Evolutionary conservation across 306 rosid species (phyloP), one percentile per base, ranked within the genome.

Genomic region (Casuarina equisetifolia): DNA sequence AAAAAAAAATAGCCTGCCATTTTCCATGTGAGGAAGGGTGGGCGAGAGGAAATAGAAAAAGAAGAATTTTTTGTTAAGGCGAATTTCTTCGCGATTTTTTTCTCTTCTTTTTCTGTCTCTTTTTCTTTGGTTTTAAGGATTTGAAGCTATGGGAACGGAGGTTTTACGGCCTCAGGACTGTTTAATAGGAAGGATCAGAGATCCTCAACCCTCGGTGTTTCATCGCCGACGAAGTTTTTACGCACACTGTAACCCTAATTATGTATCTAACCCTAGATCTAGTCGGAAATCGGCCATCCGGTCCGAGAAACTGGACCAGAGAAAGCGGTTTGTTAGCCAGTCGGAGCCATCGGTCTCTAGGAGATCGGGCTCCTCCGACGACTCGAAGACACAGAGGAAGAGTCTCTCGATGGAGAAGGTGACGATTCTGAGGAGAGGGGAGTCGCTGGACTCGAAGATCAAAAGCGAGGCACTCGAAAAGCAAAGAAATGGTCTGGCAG

Each of bases 81-180:
- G 78, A 39, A 76, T 83, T 72, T 81, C 84, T 75, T 45, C 8
- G 13, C 38, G 40, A 54, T 48, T 17, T 20, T 68, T 36, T 11
- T 25, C 17, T 9, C 13, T 25, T 76, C 12, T 44, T 32, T 36
- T 32, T 78, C 6, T 78, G 25, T 2, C 0, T 6, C 53, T 44
- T 9, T 9, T 7, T 2, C 1, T 59, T 10, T 64, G 1, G 35
- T 20, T 19, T 46, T 42, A 3, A 64, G n/a, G 36, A 3, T 57
- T 82, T 79, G 67, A n/a, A 5, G 12, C 17, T 61, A 95, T 95
- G 99, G 99, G 90, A 32, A 95, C 97, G 1, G 97, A 91, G 85
- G 80, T 95, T 70, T 76, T 95, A 45, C 72, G 91, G 66, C 97
- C 99, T 38, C 97, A 90, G 42, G 88, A 95, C 49, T 91, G 87